phyloP scores from a whole-genome alignment of 495 filamentous ascomycete species.

The Podospora pseudocomata region DNA sequence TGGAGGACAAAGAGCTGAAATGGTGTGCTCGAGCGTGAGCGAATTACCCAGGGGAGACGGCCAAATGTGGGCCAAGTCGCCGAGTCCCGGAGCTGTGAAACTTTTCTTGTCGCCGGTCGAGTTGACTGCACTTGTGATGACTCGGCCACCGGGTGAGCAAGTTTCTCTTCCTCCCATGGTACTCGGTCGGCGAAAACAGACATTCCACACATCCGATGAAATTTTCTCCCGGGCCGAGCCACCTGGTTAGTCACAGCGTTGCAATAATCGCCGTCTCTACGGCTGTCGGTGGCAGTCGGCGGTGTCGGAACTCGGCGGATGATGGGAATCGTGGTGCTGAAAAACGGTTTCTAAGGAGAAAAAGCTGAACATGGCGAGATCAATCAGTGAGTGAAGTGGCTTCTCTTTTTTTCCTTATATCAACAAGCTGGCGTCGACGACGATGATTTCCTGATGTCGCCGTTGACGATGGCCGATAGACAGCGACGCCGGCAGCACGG shows the following conservation, averaged over 20 bases:
- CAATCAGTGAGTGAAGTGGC: too few relatives aligned
- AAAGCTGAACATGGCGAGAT: too few relatives aligned
- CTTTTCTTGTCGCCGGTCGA: not conserved
- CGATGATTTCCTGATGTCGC: too few relatives aligned
- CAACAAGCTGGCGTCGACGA: too few relatives aligned
- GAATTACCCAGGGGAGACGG: not conserved
- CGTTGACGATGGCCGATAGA: too few relatives aligned
- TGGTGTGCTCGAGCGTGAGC: not conserved
- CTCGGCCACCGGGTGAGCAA: not conserved
- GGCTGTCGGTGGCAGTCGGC: not conserved
- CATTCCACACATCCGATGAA: not conserved
- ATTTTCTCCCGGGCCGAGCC: not conserved
- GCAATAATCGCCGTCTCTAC: not conserved
- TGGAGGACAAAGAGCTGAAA: not conserved
- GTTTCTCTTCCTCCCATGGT: not conserved
- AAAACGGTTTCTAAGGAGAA: too few relatives aligned
- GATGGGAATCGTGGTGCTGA: too few relatives aligned
- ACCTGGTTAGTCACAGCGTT: not conserved
- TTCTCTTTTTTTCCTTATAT: too few relatives aligned
- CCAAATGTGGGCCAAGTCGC: not conserved
- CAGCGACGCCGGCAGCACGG: not conserved
- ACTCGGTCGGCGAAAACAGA: not conserved
- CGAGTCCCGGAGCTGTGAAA: not conserved
- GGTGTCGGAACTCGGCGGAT: not conserved
- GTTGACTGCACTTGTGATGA: not conserved